A percentile compares a stretch with the other conserved stretches of the same genome.
Conservation (phyloP, 768 basidiomycete species). For the Suillus lakei region DNA sequence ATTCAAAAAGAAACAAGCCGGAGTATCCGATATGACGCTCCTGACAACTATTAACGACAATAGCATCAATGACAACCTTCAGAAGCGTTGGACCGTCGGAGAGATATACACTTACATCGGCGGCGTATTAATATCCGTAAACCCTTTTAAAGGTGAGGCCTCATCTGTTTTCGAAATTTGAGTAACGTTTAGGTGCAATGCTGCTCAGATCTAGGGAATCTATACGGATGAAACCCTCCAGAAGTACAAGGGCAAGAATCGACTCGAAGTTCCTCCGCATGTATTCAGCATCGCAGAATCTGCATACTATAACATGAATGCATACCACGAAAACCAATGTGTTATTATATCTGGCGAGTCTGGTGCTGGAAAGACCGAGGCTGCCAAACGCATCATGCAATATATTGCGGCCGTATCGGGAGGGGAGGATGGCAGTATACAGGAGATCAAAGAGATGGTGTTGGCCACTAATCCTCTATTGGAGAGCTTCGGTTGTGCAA, state of each 20-base stretch:
- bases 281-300: constrained; percentile 97
- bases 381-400: constrained; percentile 99
- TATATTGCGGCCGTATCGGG: constrained; percentile 98
- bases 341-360: constrained; percentile 99
- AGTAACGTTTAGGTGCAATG: constrained; percentile 15
- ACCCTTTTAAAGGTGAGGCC: constrained; percentile 86
- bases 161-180: neutral
- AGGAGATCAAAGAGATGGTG: constrained; percentile 99
- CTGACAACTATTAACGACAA: constrained; percentile 97
- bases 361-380: constrained; percentile 98
- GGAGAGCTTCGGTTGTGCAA: constrained; percentile 98
- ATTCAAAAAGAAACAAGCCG: constrained; percentile 99
- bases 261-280: constrained; percentile 97
- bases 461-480: constrained; percentile 96
- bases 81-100: constrained; percentile 92
- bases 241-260: constrained; percentile 94
- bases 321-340: constrained; percentile 99
- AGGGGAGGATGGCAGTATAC: constrained; percentile 86
- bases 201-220: constrained; percentile 88
- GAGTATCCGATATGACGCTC: constrained; percentile 98
- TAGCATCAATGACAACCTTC: constrained; percentile 95
- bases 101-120: constrained; percentile 99
- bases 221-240: constrained; percentile 90
- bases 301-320: constrained; percentile 99
- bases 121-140: constrained; percentile 98